Evolutionary conservation across 495 filamentous ascomycete genomes (phyloP).

Genomic region (Rhypophila decipiens): DNA sequence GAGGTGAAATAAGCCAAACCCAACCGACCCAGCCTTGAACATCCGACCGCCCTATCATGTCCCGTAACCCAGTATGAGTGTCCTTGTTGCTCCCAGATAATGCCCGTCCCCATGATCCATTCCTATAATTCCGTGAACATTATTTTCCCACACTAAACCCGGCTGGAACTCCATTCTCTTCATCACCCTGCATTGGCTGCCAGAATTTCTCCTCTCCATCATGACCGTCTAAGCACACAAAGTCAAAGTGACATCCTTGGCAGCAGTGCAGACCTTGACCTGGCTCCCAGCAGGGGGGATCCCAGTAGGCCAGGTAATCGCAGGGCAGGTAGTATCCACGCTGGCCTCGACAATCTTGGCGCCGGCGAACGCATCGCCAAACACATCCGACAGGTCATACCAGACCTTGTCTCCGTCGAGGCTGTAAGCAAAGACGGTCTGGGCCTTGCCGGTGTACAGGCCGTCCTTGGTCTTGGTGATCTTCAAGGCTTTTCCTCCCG

Average conservation of each 20-base stretch:
- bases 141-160: too few species aligned
- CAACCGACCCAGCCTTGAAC: too few species aligned
- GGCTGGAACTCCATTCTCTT: too few species aligned
- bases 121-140: too few species aligned
- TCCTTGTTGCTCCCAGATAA: too few species aligned
- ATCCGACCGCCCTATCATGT: too few species aligned
- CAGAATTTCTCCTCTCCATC: too few species aligned
- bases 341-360: slow-evolving; percentile 34
- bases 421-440: slow-evolving; percentile 50
- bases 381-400: slow-evolving; percentile 53
- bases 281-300: slow-evolving; percentile 46
- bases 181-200: too few species aligned
- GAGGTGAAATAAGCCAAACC: too few species aligned
- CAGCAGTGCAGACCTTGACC: slow-evolving; percentile 37
- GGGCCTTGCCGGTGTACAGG: slow-evolving; percentile 46
- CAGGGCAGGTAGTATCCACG: slow-evolving; percentile 32
- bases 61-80: too few species aligned
- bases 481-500: slow-evolving; percentile 52
- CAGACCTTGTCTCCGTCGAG: slow-evolving; percentile 43
- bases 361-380: slow-evolving; percentile 50
- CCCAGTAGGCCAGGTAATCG: slow-evolving; percentile 47
- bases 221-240: slow-evolving; percentile 16
- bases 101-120: too few species aligned
- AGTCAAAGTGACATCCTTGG: slow-evolving; percentile 23
- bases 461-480: slow-evolving; percentile 45